Conservation (phyloP, 208 protist species). For the Spongospora subterranea region DNA sequence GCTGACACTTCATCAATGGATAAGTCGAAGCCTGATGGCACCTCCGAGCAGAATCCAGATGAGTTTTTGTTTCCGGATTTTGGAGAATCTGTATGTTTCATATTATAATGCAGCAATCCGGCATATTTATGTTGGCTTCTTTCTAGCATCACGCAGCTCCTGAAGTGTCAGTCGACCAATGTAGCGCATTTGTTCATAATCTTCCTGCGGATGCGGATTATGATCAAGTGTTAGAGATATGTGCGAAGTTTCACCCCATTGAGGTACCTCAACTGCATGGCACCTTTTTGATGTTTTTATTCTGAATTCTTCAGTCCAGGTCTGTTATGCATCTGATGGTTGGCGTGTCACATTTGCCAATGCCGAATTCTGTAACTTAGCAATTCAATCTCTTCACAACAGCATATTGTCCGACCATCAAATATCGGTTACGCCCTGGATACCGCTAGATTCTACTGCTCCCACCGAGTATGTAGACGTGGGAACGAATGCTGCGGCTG, state of each 20-base stretch:
- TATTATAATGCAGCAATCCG: no score
- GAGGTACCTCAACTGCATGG: not conserved
- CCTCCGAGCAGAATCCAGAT: no score
- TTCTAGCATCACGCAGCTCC: no score
- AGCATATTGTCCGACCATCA: not conserved
- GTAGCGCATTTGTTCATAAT: not conserved
- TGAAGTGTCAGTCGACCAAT: no score
- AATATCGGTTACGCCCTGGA: slow-evolving; percentile 38
- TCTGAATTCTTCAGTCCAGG: not conserved
- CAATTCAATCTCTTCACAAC: not conserved
- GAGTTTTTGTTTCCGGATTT: no score
- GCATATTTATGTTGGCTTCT: no score
- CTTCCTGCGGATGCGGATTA: not conserved
- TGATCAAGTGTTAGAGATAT: not conserved
- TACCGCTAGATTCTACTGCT: not conserved
- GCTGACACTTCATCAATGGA: no score
- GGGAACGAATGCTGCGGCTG: not conserved
- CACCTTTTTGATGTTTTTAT: not conserved
- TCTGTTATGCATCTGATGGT: slow-evolving; percentile 37
- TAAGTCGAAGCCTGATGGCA: no score
- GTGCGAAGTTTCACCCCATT: not conserved
- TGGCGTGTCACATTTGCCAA: slow-evolving; percentile 10
- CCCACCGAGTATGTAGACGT: not conserved
- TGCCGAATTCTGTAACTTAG: not conserved
- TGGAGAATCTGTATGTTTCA: no score